Evolutionary conservation across 345 rosid species (phyloP), one percentile per base, ranked within the genome.

Genomic region (Eucalyptus sp.): DNA sequence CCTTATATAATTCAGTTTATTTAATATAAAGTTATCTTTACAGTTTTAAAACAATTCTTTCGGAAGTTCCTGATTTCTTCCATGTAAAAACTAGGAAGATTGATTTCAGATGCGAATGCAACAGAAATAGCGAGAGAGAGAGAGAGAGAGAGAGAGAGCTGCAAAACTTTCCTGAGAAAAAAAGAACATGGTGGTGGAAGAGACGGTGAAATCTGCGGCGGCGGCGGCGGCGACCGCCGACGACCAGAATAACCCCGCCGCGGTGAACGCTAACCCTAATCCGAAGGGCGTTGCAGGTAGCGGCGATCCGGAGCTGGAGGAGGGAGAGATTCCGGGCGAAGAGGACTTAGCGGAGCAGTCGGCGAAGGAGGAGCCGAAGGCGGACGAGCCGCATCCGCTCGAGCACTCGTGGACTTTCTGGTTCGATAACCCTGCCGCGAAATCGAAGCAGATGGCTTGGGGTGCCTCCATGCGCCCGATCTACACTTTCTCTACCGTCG

Each of bases 341-440:
- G 88, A 64, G 37, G 88, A 50, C 13, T 51, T 83, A 3, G 52
- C 86, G 1, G 88, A 88, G 62, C 44, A 58, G 54, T 44, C 76
- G 54, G 66, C n/a, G 76, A 51, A n/a, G 18, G 60, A 64, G 85
- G 84, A 87, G 90, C 46, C 87, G 50, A 85, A 27, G 48, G 83
- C 79, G n/a, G 64, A 60, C 15, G 37, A 71, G 66, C 46, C 87
- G 52, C 91, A 90, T 54, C 90, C 89, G 31, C 90, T 90, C 27
- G 97, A 98, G 89, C 96, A 97, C 86, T 91, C 94, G 2, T 97
- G 99, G 99, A 97, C 99, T 46, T 96, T 97, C 90, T 97, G 99
- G 99, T 97, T 96, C 86, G 97, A 97, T 88, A 95, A 93, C 86
- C 96, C 95, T 7, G 87, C 91, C 41, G 94, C 92, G 27, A 98